Evolutionary conservation across 495 filamentous ascomycete species (phyloP).

Genomic region (Terfezia boudieri): DNA sequence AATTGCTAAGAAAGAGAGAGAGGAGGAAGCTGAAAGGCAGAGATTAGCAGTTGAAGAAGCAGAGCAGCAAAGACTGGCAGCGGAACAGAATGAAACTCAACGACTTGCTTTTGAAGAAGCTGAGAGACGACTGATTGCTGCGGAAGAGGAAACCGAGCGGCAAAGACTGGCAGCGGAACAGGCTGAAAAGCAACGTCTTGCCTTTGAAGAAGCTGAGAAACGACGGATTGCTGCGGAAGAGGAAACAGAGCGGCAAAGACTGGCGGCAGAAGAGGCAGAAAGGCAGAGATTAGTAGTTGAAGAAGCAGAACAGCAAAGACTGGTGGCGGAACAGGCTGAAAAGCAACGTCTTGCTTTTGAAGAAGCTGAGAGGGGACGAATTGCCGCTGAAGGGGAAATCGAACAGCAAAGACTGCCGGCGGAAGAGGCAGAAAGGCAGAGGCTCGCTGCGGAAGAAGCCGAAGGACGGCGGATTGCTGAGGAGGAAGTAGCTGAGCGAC

Average conservation of each 20-base stretch:
- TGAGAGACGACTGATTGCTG: background rate
- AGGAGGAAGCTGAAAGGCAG: background rate
- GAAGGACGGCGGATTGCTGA: background rate
- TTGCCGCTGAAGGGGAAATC: background rate
- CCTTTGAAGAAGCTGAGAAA: background rate
- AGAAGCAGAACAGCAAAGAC: background rate
- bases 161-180: background rate
- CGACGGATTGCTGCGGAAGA: background rate
- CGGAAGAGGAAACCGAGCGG: background rate
- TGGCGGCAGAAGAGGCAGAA: background rate
- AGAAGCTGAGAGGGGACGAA: background rate
- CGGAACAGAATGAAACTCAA: background rate
- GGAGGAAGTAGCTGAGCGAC: too few species aligned
- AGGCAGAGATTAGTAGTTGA: background rate
- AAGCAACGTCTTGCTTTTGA: background rate
- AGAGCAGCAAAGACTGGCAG: background rate
- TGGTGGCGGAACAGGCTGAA: background rate
- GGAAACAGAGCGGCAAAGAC: background rate
- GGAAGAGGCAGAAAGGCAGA: background rate
- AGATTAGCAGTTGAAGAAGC: background rate
- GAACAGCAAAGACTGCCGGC: background rate
- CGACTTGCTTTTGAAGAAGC: background rate
- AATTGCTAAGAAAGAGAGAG: background rate
- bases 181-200: background rate
- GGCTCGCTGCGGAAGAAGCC: background rate